A percentile compares a stretch with the other conserved stretches of the same genome.
These are phyloP conservation scores for Beauveria caledonica DNA, from an alignment of 2,329 filamentous ascomycete species.

Conservation along the genomic window DNA sequence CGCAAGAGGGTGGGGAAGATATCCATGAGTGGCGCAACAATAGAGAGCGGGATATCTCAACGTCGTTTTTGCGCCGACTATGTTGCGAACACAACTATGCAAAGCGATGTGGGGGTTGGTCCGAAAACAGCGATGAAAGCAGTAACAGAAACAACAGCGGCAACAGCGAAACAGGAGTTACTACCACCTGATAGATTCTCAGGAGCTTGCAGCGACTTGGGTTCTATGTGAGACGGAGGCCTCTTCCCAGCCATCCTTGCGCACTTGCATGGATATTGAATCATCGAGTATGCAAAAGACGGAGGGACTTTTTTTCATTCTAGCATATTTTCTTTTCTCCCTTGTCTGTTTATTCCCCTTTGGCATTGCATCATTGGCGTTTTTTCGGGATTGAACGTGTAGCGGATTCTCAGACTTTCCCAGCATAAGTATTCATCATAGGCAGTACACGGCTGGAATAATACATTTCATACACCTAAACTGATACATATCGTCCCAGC, in stretches of 20 bases:
- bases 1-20: no score
- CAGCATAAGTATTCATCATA: not conserved
- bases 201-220: not conserved
- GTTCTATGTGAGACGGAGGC: not conserved
- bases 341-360: not conserved
- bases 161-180: not conserved
- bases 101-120: no score
- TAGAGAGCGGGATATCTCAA: no score
- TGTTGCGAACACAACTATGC: no score
- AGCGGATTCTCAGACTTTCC: not conserved
- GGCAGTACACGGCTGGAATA: not conserved
- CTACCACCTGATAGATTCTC: no score
- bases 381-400: not conserved
- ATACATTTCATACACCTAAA: not conserved
- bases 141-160: not conserved
- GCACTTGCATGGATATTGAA: not conserved
- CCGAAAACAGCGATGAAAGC: not conserved
- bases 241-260: not conserved
- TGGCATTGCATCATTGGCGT: conserved; percentile 9
- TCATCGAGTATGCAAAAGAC: not conserved
- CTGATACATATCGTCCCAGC: not conserved
- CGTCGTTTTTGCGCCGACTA: no score
- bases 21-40: no score
- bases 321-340: not conserved
- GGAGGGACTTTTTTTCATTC: not conserved